A percentile compares a stretch with the other conserved stretches of the same genome.
Conservation (phyloP, 345 rosid genomes). For the Sonneratia caseolaris region DNA sequence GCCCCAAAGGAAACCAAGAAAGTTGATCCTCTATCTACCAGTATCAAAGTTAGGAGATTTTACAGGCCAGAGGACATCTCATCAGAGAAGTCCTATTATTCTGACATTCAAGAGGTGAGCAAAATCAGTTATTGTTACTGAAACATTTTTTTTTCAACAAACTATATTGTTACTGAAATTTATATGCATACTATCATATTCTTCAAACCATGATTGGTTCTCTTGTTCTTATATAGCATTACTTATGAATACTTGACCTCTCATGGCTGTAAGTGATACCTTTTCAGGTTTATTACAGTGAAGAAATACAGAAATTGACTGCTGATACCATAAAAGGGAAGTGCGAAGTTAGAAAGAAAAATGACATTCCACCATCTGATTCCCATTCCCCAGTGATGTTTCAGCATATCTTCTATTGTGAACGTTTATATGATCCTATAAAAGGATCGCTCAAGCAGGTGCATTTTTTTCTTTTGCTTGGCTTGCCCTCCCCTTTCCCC, state of each 20-base stretch:
- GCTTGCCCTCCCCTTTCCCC: neutral
- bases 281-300: constrained; percentile 68
- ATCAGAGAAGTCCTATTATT: constrained; percentile 49
- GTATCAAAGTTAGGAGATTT: constrained; percentile 40
- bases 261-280: constrained; percentile 1
- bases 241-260: neutral
- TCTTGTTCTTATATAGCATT: neutral
- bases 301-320: constrained; percentile 28
- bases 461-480: constrained; percentile 5
- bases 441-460: constrained; percentile 75
- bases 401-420: constrained; percentile 80
- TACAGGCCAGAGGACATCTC: constrained; percentile 68
- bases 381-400: constrained; percentile 33
- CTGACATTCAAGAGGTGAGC: constrained; percentile 53
- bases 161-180: neutral
- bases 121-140: neutral
- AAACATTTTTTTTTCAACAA: too few species aligned
- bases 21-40: constrained; percentile 22
- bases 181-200: neutral
- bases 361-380: constrained; percentile 37
- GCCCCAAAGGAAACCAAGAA: constrained; percentile 21
- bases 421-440: constrained; percentile 54
- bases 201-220: neutral
- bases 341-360: constrained; percentile 77
- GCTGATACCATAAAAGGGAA: constrained; percentile 51